Conservation (phyloP, 495 filamentous ascomycete species). For the Xylaria palmicola region DNA sequence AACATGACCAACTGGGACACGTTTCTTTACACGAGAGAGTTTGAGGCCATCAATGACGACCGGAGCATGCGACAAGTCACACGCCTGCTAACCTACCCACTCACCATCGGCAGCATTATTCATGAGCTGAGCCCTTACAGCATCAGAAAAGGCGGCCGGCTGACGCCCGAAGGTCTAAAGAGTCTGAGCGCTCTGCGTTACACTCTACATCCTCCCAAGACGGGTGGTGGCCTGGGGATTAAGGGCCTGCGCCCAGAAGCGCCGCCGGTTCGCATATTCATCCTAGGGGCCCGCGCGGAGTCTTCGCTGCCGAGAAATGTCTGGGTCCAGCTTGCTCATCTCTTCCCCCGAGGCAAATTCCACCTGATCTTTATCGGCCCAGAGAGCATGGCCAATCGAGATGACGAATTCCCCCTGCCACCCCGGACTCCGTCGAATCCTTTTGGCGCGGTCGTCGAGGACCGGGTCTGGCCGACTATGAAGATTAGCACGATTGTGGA, state of each 20-base stretch:
- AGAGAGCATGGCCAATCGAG: conserved; percentile 88
- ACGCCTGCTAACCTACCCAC: conserved; percentile 85
- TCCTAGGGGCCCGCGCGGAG: conserved; percentile 92
- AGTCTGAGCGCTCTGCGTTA: conserved; percentile 92
- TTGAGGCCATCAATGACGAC: conserved; percentile 83
- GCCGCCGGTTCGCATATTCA: conserved; percentile 87
- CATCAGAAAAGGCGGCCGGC: conserved; percentile 64
- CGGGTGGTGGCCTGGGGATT: conserved; percentile 70
- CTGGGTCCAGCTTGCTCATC: conserved; percentile 86
- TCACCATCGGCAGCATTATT: conserved; percentile 85
- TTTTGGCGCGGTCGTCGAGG: conserved; percentile 89
- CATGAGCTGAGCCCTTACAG: conserved; percentile 93
- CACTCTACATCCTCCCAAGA: conserved; percentile 81
- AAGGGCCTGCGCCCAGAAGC: conserved; percentile 78
- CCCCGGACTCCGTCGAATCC: conserved; percentile 80
- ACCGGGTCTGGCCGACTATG: conserved; percentile 75
- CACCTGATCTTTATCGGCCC: conserved; percentile 95
- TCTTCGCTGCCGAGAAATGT: conserved; percentile 91
- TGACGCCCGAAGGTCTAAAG: conserved; percentile 86
- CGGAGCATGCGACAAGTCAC: conserved; percentile 88
- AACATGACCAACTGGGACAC: conserved; percentile 99
- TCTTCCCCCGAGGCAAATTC: conserved; percentile 79
- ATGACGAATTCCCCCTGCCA: conserved; percentile 86
- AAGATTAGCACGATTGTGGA: conserved; percentile 98
- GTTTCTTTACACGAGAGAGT: conserved; percentile 84